Percentiles rank a stretch among this genome's conserved stretches.
These are phyloP conservation scores for Coleophoma eucalyptorum DNA, from an alignment of 2,329 filamentous ascomycete genomes.

Conservation along the genomic window DNA sequence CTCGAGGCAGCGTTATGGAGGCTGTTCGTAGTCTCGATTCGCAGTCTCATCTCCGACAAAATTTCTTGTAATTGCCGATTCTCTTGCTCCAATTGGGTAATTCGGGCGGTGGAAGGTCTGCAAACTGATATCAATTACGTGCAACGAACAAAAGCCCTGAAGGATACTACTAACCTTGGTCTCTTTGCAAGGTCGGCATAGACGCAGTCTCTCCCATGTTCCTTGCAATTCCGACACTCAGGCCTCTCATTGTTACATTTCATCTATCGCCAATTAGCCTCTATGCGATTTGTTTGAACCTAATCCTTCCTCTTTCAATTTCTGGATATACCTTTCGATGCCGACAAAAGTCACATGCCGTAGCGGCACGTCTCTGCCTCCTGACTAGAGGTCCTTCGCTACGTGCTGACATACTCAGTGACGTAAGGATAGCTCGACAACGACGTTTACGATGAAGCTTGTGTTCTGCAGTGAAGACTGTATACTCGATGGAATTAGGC, in stretches of 20 bases:
- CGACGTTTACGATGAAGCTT: neutral
- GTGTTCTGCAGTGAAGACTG: too few relatives aligned
- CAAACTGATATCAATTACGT: neutral
- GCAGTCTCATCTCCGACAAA: neutral
- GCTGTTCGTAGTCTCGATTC: neutral
- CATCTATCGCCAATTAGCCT: constrained; percentile 30
- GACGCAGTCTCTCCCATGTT: constrained; percentile 28
- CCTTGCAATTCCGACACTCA: constrained; percentile 40
- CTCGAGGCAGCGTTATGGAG: neutral
- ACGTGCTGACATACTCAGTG: constrained; percentile 1
- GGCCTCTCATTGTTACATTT: constrained; percentile 44
- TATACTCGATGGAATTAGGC: too few relatives aligned
- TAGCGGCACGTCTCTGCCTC: constrained; percentile 3
- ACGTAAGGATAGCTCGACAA: neutral
- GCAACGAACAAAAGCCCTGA: neutral
- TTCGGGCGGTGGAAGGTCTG: constrained; percentile 6
- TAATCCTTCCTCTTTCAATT: neutral
- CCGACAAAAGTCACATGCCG: constrained; percentile 9
- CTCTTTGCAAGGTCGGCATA: constrained; percentile 5
- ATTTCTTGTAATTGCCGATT: constrained; percentile 2
- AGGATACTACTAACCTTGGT: constrained; percentile 2
- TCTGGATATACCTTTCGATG: constrained; percentile 5
- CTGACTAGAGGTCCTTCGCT: neutral
- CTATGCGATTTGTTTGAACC: neutral
- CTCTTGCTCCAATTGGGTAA: constrained; percentile 5